Base-by-base conservation (phyloP, 768 basidiomycete genomes). In the Termitomyces eurrhizus region DNA sequence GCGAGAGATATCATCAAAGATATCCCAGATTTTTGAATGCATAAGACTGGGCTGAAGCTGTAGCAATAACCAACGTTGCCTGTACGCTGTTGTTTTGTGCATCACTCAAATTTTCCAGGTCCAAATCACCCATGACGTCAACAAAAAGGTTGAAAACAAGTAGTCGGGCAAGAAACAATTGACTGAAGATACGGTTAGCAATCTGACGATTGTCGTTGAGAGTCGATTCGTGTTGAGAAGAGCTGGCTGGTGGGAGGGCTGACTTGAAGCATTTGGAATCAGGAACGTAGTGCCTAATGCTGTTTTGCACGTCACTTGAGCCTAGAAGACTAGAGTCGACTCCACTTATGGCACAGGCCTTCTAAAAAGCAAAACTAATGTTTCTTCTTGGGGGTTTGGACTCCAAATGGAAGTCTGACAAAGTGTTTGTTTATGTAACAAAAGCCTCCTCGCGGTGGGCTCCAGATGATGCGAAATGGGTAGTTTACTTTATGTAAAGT, bases 271-370 rank as follows among this genome's bases (percentile, higher is more conserved):
- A 59, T 2, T 68, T 61, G 2, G 74, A 69, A 53, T 75, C 67
- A n/a, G 75, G 76, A 33, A 80, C 65, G 49, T 76, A 73, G 0
- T 69, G 66, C 48, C 72, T 64, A 58, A 80, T 78, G 45, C 73
- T 72, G 56, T 77, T 75, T 58, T 78, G 74, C 33, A 80, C 70
- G 60, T 81, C 79, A 59, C 67, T 73, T 1, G 80, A 81, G 9
- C 80, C 79, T n/a, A 78, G 67, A 37, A 73, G 67, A 58, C 75
- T 77, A 21, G 76, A 75, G 62, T 81, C 80, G 51, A 79, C 74
- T 12, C 80, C 80, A 81, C 48, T 74, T 67, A 33, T 73, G 63
- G 58, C 79, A 80, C 4, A 81, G 70, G 24, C 78, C 78, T 65
- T 80, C 79, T 9, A 81, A 64, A 3, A 81, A n/a, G n/a, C n/a